phyloP scores from a whole-genome alignment of 768 basidiomycete species.

The Boletus insuetus region DNA sequence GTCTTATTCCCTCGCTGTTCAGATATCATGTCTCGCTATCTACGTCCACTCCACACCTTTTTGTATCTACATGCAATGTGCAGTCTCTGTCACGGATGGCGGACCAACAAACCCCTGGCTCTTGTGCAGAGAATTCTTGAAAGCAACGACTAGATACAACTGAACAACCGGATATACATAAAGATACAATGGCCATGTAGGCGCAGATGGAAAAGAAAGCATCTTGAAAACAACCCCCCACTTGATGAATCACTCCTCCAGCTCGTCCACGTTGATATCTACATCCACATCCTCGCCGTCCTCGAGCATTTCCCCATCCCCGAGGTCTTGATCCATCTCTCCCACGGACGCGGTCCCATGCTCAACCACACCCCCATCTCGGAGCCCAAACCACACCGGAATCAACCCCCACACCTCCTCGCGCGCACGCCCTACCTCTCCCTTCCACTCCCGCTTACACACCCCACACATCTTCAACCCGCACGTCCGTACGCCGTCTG shows the following conservation, averaged over 20 bases:
- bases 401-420: constrained; percentile 61
- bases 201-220: constrained; percentile 14
- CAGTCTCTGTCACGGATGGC: not conserved
- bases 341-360: not conserved
- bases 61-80: constrained; percentile 13
- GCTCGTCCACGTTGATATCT: constrained; percentile 12
- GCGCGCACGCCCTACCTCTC: constrained; percentile 42
- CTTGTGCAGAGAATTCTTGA: not conserved
- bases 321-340: not conserved
- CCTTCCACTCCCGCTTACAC: constrained; percentile 49
- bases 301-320: not conserved
- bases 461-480: constrained; percentile 53
- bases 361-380: constrained; percentile 12
- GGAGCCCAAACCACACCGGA: constrained; percentile 63
- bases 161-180: constrained; percentile 7
- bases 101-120: not conserved
- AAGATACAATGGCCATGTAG: not conserved
- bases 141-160: constrained; percentile 15
- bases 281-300: constrained; percentile 10
- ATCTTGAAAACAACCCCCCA: constrained; percentile 3
- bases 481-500: constrained; percentile 53
- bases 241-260: constrained; percentile 7
- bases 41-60: constrained; percentile 4
- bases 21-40: constrained; percentile 14
- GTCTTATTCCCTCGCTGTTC: constrained; percentile 7